Evolutionary conservation across 2,329 filamentous ascomycete genomes (phyloP).

Genomic region (Periconia macrospinosa): DNA sequence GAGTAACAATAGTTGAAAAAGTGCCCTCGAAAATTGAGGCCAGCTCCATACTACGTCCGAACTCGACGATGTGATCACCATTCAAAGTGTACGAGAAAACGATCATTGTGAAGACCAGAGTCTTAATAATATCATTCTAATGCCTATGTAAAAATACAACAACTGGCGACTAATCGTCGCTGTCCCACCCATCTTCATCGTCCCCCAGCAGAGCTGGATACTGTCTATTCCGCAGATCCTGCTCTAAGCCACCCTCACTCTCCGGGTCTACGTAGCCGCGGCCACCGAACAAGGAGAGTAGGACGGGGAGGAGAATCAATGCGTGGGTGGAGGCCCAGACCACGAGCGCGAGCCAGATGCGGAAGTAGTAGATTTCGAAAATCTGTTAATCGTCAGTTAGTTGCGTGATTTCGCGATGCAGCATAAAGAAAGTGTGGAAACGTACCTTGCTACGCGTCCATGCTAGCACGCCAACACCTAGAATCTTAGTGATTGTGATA

Average conservation of each 20-base stretch:
- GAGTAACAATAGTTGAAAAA: too few relatives aligned
- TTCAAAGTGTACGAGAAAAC: too few relatives aligned
- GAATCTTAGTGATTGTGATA: constrained; percentile 92
- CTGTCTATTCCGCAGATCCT: constrained; percentile 78
- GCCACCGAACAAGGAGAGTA: constrained; percentile 82
- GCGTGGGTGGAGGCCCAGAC: constrained; percentile 87
- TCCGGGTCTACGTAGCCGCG: constrained; percentile 84
- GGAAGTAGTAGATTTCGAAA: constrained; percentile 99
- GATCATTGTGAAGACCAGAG: too few relatives aligned
- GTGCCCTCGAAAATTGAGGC: too few relatives aligned
- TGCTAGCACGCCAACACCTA: constrained; percentile 88
- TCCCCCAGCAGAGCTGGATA: constrained; percentile 70
- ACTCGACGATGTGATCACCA: too few relatives aligned
- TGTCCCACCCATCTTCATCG: constrained; percentile 74
- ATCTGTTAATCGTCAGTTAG: constrained; percentile 56
- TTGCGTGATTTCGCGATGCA: not conserved
- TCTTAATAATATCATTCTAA: too few relatives aligned
- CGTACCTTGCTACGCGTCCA: constrained; percentile 82
- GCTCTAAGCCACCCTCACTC: constrained; percentile 83
- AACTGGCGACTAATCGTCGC: constrained; percentile 21
- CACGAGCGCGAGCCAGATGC: constrained; percentile 91
- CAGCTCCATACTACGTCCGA: too few relatives aligned
- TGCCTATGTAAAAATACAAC: not conserved
- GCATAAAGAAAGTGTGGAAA: not conserved
- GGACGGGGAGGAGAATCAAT: constrained; percentile 87